Conservation (phyloP, 164 flowering plant genomes). For the Liriodendron chinense region DNA sequence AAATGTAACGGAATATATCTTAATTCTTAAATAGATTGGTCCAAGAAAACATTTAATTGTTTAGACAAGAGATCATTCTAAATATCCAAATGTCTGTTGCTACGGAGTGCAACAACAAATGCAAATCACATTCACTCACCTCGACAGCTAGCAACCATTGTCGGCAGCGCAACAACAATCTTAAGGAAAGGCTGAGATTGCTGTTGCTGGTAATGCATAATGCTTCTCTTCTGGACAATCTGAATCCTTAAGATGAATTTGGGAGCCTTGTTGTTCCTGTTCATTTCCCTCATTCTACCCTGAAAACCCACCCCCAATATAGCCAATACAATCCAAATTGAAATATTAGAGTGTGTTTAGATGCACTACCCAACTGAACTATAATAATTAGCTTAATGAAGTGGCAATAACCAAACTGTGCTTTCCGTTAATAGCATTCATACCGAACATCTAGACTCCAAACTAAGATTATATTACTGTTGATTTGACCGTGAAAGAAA, state of each 20-base stretch:
- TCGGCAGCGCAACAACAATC: constrained; percentile 89
- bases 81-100: too few relatives aligned
- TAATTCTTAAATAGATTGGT: too few relatives aligned
- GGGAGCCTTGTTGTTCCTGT: constrained; percentile 58
- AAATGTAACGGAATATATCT: too few relatives aligned
- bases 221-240: constrained; percentile 81
- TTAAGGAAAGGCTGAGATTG: constrained; percentile 80
- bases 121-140: constrained; percentile 35
- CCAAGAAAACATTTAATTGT: too few relatives aligned
- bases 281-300: constrained; percentile 82
- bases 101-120: too few relatives aligned
- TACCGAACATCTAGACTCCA: not conserved
- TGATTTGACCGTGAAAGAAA: not conserved
- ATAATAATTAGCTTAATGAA: not conserved
- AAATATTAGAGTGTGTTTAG: not conserved
- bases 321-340: not conserved
- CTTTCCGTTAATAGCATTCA: not conserved
- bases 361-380: not conserved
- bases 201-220: constrained; percentile 90
- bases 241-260: constrained; percentile 62
- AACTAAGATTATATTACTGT: not conserved
- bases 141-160: constrained; percentile 92
- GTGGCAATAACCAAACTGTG: not conserved
- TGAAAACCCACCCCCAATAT: constrained; percentile 8
- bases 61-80: too few relatives aligned